Percentiles rank a stretch among this genome's conserved stretches.
These are phyloP conservation scores for Claviceps digitariae DNA, from an alignment of 2,329 filamentous ascomycete species.

Conservation along the genomic window DNA sequence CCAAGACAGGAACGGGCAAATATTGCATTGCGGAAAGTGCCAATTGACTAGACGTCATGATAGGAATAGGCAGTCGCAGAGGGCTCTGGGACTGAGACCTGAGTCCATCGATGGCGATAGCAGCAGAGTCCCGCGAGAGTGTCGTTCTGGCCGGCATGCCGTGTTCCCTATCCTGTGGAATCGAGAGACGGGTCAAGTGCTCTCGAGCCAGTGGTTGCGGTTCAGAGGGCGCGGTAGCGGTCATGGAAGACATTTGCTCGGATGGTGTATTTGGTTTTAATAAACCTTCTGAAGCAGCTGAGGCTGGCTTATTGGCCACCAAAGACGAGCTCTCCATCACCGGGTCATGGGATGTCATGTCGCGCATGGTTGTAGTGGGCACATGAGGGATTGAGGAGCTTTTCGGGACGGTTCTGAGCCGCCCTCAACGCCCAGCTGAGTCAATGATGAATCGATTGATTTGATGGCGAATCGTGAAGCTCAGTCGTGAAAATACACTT, in stretches of 20 bases:
- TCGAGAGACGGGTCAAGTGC: not conserved
- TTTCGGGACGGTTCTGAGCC: conserved; percentile 2
- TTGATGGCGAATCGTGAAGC: not conserved
- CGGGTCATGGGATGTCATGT: conserved; percentile 20
- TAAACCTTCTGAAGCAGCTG: conserved; percentile 12
- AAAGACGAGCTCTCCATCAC: conserved; percentile 16
- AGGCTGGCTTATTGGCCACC: conserved; percentile 14
- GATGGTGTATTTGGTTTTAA: not conserved
- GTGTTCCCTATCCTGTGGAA: conserved; percentile 13
- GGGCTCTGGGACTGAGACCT: conserved; percentile 25
- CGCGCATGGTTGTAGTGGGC: conserved; percentile 12
- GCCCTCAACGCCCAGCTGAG: not conserved
- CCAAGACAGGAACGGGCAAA: conserved; percentile 56
- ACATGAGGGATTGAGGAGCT: conserved; percentile 8
- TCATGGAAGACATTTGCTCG: not conserved
- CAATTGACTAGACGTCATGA: conserved; percentile 36
- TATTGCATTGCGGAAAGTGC: conserved; percentile 60
- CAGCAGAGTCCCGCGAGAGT: conserved; percentile 21
- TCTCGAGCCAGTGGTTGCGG: not conserved
- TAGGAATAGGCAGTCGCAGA: conserved; percentile 30
- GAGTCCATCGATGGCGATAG: conserved; percentile 8
- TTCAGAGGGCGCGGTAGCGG: not conserved
- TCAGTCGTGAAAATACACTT: not conserved
- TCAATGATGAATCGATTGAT: not conserved
- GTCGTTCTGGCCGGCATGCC: conserved; percentile 16